Conservation (phyloP, 2,329 filamentous ascomycete genomes). For the Calonectria leucothoes region DNA sequence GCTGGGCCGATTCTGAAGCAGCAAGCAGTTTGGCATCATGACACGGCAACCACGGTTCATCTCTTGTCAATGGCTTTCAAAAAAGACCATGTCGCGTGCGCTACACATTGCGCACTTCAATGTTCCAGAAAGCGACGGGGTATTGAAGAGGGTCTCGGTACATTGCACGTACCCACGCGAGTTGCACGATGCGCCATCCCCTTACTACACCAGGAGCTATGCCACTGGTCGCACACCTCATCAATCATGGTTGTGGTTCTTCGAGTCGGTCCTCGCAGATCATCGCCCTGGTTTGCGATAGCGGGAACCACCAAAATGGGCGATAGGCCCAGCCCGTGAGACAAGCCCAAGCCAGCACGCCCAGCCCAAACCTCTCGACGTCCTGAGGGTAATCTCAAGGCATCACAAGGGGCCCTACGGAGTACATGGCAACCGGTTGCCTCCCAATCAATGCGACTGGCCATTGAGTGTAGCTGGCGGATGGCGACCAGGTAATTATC, state of each 20-base stretch:
- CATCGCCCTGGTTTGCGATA: conserved; percentile 4
- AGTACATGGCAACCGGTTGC: not conserved
- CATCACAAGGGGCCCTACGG: conserved; percentile 1
- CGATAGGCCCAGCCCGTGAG: conserved; percentile 17
- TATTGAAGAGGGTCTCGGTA: conserved; percentile 6
- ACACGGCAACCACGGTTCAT: not conserved
- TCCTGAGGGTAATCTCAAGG: conserved; percentile 12
- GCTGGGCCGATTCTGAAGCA: conserved; percentile 12
- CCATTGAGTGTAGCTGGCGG: not conserved
- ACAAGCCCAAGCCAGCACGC: conserved; percentile 9
- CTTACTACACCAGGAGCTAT: conserved; percentile 5
- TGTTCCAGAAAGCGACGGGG: not conserved
- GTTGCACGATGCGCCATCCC: conserved; percentile 5
- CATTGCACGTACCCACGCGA: not conserved
- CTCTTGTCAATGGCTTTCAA: not conserved
- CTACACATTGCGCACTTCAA: not conserved
- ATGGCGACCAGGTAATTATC: not conserved
- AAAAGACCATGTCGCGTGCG: not conserved
- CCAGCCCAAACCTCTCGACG: conserved; percentile 8
- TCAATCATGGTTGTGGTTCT: not conserved
- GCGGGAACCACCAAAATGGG: conserved; percentile 9
- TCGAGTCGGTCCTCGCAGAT: conserved; percentile 18
- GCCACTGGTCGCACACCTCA: not conserved
- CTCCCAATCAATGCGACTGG: not conserved
- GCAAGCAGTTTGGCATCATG: not conserved